Conservation (phyloP, 148 eudicot species). For the Camellia granthamiana region DNA sequence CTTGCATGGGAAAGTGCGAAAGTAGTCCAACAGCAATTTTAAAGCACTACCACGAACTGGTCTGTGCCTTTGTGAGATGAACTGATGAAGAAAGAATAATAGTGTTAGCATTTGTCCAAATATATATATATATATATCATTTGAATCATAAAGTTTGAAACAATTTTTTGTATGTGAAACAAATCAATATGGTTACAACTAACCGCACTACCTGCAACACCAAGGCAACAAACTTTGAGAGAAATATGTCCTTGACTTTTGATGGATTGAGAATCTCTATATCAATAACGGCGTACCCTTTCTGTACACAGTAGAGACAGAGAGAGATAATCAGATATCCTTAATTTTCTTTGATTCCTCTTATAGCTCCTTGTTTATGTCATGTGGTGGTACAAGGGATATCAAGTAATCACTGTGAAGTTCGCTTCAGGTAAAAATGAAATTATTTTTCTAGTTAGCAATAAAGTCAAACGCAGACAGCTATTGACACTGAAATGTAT, state of each 20-base stretch:
- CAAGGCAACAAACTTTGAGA: conserved; percentile 60
- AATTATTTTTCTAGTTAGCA: not conserved
- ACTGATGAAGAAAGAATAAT: conserved; percentile 39
- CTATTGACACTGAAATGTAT: not conserved
- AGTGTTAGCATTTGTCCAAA: not conserved
- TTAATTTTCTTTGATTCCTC: not conserved
- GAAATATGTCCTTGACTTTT: conserved; percentile 49
- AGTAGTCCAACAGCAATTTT: conserved; percentile 60
- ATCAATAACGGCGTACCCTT: conserved; percentile 80
- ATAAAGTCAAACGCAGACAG: not conserved
- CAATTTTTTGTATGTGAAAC: not conserved
- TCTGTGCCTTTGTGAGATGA: conserved; percentile 79
- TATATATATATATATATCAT: not conserved
- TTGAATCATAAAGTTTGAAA: not conserved
- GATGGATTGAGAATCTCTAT: conserved; percentile 47
- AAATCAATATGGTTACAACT: not conserved
- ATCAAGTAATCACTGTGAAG: not conserved
- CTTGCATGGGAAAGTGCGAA: conserved; percentile 88
- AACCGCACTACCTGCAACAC: conserved; percentile 65
- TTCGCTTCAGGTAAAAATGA: not conserved
- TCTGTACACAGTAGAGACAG: conserved; percentile 42
- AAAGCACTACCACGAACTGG: conserved; percentile 87
- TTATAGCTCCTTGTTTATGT: not conserved
- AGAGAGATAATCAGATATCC: not conserved
- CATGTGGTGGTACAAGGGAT: not conserved